Base-by-base conservation (phyloP, 306 rosid genomes). In the Clitoria ternatea region DNA sequence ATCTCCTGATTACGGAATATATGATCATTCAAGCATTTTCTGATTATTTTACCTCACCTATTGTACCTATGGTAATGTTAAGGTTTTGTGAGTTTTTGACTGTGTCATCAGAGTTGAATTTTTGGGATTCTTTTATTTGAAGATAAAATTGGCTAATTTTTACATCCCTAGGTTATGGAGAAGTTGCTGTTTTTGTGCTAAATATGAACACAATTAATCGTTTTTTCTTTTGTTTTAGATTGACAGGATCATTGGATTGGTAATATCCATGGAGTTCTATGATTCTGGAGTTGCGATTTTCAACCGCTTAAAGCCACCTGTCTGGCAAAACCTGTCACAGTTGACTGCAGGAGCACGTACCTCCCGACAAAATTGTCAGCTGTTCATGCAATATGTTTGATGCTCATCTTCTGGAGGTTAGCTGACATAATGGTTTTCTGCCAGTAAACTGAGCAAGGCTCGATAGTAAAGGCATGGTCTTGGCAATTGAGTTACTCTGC, bases 221-320 rank as follows among this genome's bases (percentile, higher is more conserved):
- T 40, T 14, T 61, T 22, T 45, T 10, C 62, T 55, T 4, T 52
- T 29, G 36, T 66, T 74, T 80, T 63, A 78, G 82, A 81, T 66
- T 63, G 61, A 27, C 56, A 69, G 69, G 76, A 72, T 65, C 11
- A 24, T 66, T 78, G 74, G 69, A 79, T 73, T 77, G 43, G 45
- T 32, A 59, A 33, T 60, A 56, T 29, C 8, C 47, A 5, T 61
- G 67, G 67, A 44, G 82, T 82, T 81, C 61, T 56, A 61, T 48
- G 68, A 68, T 72, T 69, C 54, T 27, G 78, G 77, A 70, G 74
- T 76, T 76, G 81, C 33, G 53, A 33, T 70, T 69, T 70, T 70
- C 80, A 68, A 80, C 83, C 77, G 71, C 80, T 70, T 65, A 62
- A 73, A 64, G 82, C 66, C 45, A 56, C 61, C 44, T 71, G 62